These are phyloP conservation scores for Phytophthora litchii DNA, from an alignment of 352 stramenopile genomes.

Conservation along the genomic window DNA sequence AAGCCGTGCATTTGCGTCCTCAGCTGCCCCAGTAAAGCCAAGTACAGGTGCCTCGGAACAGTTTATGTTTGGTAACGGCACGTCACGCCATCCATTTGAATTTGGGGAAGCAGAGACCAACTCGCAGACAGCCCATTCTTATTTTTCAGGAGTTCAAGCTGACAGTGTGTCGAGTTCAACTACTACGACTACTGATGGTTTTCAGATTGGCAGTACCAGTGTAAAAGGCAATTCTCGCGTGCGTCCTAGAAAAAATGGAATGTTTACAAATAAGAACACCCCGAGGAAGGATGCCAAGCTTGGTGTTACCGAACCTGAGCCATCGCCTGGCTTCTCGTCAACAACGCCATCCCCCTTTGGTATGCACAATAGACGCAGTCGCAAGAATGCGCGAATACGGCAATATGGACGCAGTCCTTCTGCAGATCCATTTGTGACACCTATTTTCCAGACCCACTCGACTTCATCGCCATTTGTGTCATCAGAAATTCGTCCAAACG, in stretches of 20 bases:
- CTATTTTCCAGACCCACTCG: conserved; percentile 36
- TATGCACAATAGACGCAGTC: conserved; percentile 26
- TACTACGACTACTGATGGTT: conserved; percentile 17
- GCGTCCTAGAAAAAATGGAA: conserved; percentile 27
- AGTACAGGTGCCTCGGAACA: conserved; percentile 6
- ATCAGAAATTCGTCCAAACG: conserved; percentile 3
- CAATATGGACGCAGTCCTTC: conserved; percentile 34
- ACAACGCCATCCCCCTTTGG: conserved; percentile 39
- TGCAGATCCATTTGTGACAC: conserved; percentile 55
- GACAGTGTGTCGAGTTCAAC: conserved; percentile 1
- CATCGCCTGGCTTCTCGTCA: conserved; percentile 15
- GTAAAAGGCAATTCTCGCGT: conserved; percentile 25
- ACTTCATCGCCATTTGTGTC: conserved; percentile 10
- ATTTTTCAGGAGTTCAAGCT: conserved; percentile 4
- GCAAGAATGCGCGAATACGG: conserved; percentile 39
- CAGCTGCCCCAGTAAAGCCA: not conserved
- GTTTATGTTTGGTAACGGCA: conserved; percentile 33
- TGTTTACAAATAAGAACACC: conserved; percentile 45
- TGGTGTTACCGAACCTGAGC: conserved; percentile 20
- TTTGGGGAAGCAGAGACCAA: conserved; percentile 22
- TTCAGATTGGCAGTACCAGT: conserved; percentile 33
- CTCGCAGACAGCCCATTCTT: not conserved
- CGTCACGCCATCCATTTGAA: conserved; percentile 18
- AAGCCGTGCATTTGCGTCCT: conserved; percentile 10
- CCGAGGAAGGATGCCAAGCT: conserved; percentile 19